Base-by-base conservation (phyloP, 805 yeast genomes). In the Metschnikowia sp. region DNA sequence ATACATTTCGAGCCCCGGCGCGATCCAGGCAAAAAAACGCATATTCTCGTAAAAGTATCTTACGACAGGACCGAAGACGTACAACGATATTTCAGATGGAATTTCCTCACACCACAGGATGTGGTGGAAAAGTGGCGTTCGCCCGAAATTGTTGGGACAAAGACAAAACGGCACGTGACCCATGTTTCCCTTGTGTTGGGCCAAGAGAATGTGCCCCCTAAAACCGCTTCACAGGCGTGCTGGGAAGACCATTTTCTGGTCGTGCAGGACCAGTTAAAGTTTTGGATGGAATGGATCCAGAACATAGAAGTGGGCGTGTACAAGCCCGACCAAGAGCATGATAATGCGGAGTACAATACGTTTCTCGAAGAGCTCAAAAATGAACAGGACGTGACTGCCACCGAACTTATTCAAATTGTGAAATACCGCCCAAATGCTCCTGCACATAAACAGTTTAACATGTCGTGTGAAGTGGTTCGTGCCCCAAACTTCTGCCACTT, bases 51-150 rank as follows among this genome's bases (percentile, higher is more conserved):
- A 29, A 37, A 28, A n/a, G 42, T 38, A 6, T 29, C 32, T 12
- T 43, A 36, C 18, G 30, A 43, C 32, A 12, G 32, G 15, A 22
- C 10, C n/a, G 42, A 43, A 7, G 42, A 38, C 36, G 47, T 13
- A 10, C 42, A 43, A 18, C 9, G 47, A 12, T 43, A 43, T 18
- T 43, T 38, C 37, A 32, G 42, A 33, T 43, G 47, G 47, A 43
- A 26, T 12, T 36, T 43, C 33, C 42, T 36, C 29, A 32, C 42
- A 11, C 26, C 40, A 10, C 41, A 38, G 10, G 47, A 36, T 28
- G 8, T 2, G 26, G 34, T 31, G 32, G 37, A 28, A 11, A 10
- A 15, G 12, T 35, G 45, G 45, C 36, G 19, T 9, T 9, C 10
- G 12, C 34, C 10, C 15, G 32, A 26, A 2, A 26, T n/a, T 3